A percentile compares a stretch with the other conserved stretches of the same genome.
Evolutionary conservation across 306 rosid species (phyloP).

Genomic region (Quercus mongolica): DNA sequence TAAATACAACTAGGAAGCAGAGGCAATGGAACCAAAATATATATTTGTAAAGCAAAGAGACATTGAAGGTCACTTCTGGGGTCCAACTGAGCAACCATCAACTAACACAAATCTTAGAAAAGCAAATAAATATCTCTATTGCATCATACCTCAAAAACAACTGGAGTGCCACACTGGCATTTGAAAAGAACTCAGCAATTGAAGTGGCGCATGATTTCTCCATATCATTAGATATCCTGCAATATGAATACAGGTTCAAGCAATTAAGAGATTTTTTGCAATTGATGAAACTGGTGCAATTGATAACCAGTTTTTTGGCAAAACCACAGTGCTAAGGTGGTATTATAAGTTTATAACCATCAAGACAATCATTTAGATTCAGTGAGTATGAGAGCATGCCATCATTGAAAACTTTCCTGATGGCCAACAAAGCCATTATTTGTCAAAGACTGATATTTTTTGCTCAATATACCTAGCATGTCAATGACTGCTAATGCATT

Average conservation of each 20-base stretch:
- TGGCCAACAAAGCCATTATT: neutral
- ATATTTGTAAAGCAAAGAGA: neutral
- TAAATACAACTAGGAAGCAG: neutral
- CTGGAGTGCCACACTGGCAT: conserved; percentile 33
- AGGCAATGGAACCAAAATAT: too few relatives aligned
- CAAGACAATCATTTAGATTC: neutral
- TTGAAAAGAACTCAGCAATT: conserved; percentile 34
- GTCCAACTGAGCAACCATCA: neutral
- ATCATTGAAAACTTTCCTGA: neutral
- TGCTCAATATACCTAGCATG: too few relatives aligned
- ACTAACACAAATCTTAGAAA: neutral
- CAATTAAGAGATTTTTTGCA: conserved; percentile 8
- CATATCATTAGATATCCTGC: conserved; percentile 41
- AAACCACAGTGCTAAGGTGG: neutral
- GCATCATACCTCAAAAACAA: conserved; percentile 39
- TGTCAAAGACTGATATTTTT: neutral
- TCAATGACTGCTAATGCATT: neutral
- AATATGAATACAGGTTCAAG: conserved; percentile 25
- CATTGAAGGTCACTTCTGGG: neutral
- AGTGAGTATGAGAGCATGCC: neutral
- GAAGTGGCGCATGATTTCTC: conserved; percentile 29
- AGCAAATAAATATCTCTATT: neutral
- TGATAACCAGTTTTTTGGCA: neutral
- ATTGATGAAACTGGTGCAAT: neutral
- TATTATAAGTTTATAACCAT: neutral